Conservation (phyloP, 139 green algal genomes). For the Edaphochlamys debaryana region DNA sequence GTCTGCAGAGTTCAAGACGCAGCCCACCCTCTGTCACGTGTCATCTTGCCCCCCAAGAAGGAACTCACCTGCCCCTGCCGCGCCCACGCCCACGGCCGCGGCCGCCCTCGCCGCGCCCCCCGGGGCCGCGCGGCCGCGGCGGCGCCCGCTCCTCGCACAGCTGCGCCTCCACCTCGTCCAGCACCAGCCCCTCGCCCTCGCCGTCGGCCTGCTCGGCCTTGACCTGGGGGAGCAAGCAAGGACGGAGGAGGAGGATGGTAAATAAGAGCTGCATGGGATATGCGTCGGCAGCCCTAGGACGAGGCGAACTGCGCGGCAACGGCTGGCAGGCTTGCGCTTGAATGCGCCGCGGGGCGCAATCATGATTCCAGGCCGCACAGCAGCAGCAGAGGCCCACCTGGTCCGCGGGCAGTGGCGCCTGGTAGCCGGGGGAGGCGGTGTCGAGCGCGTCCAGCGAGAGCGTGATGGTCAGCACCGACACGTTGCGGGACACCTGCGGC, state of each 20-base stretch:
- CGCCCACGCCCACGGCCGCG: neutral
- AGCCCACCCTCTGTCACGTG: neutral
- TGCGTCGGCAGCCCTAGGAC: no score
- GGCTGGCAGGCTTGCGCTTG: no score
- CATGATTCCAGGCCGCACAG: neutral
- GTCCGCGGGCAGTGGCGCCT: slow-evolving; percentile 71
- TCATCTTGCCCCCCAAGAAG: neutral
- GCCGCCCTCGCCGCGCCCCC: neutral
- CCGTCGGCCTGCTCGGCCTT: neutral
- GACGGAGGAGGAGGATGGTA: neutral
- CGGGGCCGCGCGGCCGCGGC: neutral
- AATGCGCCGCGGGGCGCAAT: no score
- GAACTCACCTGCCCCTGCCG: neutral
- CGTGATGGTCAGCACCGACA: slow-evolving; percentile 86
- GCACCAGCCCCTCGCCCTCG: neutral
- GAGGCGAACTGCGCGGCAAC: no score
- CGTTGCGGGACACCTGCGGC: slow-evolving; percentile 81
- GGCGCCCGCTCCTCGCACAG: slow-evolving; percentile 15
- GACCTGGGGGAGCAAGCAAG: neutral
- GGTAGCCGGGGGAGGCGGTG: slow-evolving; percentile 73
- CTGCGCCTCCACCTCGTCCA: slow-evolving; percentile 26
- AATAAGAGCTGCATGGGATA: neutral
- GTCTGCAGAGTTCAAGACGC: no score
- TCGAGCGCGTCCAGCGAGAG: slow-evolving; percentile 77
- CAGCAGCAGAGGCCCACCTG: neutral